A percentile compares a stretch with the other conserved stretches of the same genome.
Evolutionary conservation across 1,284 basidiomycete species (phyloP).

Genomic region (Kwoniella shivajii): DNA sequence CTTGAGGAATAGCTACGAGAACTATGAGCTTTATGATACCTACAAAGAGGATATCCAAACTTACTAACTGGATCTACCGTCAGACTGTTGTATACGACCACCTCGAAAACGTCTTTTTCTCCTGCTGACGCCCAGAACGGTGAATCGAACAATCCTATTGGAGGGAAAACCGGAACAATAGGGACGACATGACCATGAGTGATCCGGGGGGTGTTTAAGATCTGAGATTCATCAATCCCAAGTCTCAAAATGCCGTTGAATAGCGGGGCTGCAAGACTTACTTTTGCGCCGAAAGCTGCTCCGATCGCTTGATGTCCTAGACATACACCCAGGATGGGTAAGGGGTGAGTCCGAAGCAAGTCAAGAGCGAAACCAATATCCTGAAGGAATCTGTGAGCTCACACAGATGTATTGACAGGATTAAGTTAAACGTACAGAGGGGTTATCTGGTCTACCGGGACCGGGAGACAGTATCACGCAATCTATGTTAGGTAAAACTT

Average conservation of each 20-base stretch:
- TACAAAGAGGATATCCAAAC: slow-evolving; percentile 14
- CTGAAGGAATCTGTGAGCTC: slow-evolving; percentile 20
- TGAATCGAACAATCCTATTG: slow-evolving; percentile 40
- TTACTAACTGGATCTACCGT: slow-evolving; percentile 53
- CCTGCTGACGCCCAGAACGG: slow-evolving; percentile 20
- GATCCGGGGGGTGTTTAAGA: slow-evolving; percentile 52
- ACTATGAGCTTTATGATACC: background rate
- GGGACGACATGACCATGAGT: slow-evolving; percentile 76
- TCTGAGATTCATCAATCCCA: too few species aligned
- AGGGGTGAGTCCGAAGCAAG: slow-evolving; percentile 40
- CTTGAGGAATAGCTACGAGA: slow-evolving; percentile 50
- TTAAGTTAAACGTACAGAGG: slow-evolving; percentile 21
- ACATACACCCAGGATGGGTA: slow-evolving; percentile 65
- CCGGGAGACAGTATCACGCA: slow-evolving; percentile 55
- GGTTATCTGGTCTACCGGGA: slow-evolving; percentile 52
- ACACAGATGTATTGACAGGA: too few species aligned
- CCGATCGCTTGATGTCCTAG: slow-evolving; percentile 89
- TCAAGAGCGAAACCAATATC: slow-evolving; percentile 54
- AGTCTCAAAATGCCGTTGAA: background rate
- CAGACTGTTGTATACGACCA: slow-evolving; percentile 76
- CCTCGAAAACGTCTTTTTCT: slow-evolving; percentile 59
- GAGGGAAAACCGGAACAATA: slow-evolving; percentile 53
- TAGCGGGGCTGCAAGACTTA: slow-evolving; percentile 23
- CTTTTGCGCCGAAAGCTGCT: slow-evolving; percentile 69
- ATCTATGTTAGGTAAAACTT: slow-evolving; percentile 50